A percentile compares a stretch with the other conserved stretches of the same genome.
Evolutionary conservation across 2,329 filamentous ascomycete genomes (phyloP).

Genomic region (Neonectria sp.): DNA sequence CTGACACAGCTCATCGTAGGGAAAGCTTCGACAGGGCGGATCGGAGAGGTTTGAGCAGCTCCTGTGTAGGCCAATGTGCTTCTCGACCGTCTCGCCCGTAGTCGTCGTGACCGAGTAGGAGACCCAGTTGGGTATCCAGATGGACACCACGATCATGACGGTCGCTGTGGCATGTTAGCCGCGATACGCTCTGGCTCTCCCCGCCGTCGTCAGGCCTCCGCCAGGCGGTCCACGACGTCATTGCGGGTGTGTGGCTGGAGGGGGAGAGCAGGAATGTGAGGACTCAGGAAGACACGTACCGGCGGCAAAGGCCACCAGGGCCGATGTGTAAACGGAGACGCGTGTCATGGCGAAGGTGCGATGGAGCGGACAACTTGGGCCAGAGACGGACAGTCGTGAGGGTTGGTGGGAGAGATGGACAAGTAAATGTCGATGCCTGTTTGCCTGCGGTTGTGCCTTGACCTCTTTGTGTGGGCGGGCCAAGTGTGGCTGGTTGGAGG

Average conservation of each 20-base stretch:
- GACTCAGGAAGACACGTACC: conserved; percentile 53
- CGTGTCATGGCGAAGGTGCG: conserved; percentile 57
- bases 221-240: conserved; percentile 43
- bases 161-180: conserved; percentile 69
- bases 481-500: conserved; percentile 36
- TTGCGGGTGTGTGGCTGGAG: conserved; percentile 32
- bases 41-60: conserved; percentile 81
- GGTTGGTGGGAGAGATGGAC: conserved; percentile 27
- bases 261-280: conserved; percentile 8
- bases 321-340: conserved; percentile 59
- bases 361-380: conserved; percentile 11
- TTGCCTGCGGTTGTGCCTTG: conserved; percentile 37
- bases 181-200: conserved; percentile 5
- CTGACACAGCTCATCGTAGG: conserved; percentile 53
- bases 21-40: conserved; percentile 67
- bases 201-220: not conserved
- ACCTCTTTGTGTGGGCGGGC: conserved; percentile 14
- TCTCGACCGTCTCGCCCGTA: conserved; percentile 63
- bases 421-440: conserved; percentile 41
- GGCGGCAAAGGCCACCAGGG: conserved; percentile 59
- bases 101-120: conserved; percentile 70
- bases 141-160: conserved; percentile 78
- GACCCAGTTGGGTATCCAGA: conserved; percentile 80
- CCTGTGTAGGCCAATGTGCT: conserved; percentile 83
- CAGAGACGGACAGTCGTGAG: conserved; percentile 9